phyloP scores from a whole-genome alignment of 2,329 filamentous ascomycete genomes.

The Pseudogymnoascus destructans region DNA sequence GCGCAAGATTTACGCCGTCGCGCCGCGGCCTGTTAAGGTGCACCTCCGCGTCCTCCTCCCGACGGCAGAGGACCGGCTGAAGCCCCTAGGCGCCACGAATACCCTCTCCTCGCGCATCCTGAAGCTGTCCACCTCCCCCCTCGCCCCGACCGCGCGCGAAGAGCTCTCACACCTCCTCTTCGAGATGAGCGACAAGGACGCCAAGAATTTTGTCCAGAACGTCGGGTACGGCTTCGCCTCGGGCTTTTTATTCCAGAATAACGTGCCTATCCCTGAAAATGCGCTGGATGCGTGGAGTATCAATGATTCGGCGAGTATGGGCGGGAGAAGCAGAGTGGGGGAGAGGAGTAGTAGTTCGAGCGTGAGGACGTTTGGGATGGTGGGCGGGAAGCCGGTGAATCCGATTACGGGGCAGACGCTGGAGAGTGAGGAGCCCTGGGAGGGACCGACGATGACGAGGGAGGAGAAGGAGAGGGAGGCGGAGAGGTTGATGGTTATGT shows the following conservation, averaged over 20 bases:
- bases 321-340: conserved; percentile 21
- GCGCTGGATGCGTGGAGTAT: conserved; percentile 41
- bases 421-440: conserved; percentile 48
- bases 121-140: conserved; percentile 60
- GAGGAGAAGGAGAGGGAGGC: conserved; percentile 80
- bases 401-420: conserved; percentile 77
- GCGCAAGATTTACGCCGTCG: conserved; percentile 55
- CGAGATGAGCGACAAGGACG: conserved; percentile 70
- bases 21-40: conserved; percentile 47
- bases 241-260: conserved; percentile 75
- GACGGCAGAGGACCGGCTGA: conserved; percentile 58
- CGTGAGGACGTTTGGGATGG: conserved; percentile 22
- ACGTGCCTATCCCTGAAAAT: conserved; percentile 61
- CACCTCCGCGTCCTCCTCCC: conserved; percentile 63
- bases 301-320: conserved; percentile 9
- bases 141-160: conserved; percentile 58
- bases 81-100: conserved; percentile 62
- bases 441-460: conserved; percentile 64
- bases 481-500: conserved; percentile 24
- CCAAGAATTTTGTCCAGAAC: conserved; percentile 70
- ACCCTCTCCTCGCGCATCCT: conserved; percentile 67
- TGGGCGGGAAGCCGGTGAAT: conserved; percentile 42
- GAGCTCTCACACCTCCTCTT: conserved; percentile 71
- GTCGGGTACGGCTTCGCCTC: conserved; percentile 92
- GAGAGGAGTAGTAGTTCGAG: conserved; percentile 20